These are phyloP conservation scores for Ogataea angusta DNA, from an alignment of 805 yeast genomes.

Conservation along the genomic window DNA sequence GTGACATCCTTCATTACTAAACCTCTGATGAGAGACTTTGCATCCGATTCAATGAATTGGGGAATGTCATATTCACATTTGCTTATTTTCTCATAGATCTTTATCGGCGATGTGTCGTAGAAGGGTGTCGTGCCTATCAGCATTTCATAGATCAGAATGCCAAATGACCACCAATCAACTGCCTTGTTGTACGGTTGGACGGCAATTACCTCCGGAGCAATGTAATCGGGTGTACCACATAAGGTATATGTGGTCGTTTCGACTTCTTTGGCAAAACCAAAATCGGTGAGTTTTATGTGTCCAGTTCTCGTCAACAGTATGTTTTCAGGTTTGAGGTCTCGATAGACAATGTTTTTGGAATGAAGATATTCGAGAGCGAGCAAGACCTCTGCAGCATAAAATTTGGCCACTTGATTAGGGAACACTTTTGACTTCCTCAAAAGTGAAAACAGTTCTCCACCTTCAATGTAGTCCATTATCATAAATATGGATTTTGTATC, in stretches of 20 bases:
- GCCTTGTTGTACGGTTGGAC: constrained; percentile 61
- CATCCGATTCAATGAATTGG: constrained; percentile 51
- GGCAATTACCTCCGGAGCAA: constrained; percentile 64
- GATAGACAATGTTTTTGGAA: constrained; percentile 54
- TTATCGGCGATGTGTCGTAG: constrained; percentile 62
- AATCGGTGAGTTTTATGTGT: constrained; percentile 58
- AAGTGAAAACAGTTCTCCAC: constrained; percentile 57
- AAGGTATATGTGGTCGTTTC: constrained; percentile 57
- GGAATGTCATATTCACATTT: constrained; percentile 54
- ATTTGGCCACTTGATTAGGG: constrained; percentile 62
- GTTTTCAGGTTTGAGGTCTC: constrained; percentile 62
- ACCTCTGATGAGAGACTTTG: constrained; percentile 46
- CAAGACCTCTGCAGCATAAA: constrained; percentile 60
- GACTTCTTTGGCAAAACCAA: constrained; percentile 63
- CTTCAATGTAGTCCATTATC: constrained; percentile 66
- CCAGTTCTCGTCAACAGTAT: constrained; percentile 57
- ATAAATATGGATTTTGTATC: constrained; percentile 54
- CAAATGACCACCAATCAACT: constrained; percentile 66
- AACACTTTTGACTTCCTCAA: constrained; percentile 56
- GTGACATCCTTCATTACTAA: constrained; percentile 55
- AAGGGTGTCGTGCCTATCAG: constrained; percentile 61
- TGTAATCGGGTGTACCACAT: constrained; percentile 64
- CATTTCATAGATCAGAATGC: constrained; percentile 60
- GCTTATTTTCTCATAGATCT: constrained; percentile 57
- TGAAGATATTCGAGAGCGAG: constrained; percentile 58